Evolutionary conservation across 257 asterid species (phyloP).

Genomic region (Oldenlandia corymbosa): DNA sequence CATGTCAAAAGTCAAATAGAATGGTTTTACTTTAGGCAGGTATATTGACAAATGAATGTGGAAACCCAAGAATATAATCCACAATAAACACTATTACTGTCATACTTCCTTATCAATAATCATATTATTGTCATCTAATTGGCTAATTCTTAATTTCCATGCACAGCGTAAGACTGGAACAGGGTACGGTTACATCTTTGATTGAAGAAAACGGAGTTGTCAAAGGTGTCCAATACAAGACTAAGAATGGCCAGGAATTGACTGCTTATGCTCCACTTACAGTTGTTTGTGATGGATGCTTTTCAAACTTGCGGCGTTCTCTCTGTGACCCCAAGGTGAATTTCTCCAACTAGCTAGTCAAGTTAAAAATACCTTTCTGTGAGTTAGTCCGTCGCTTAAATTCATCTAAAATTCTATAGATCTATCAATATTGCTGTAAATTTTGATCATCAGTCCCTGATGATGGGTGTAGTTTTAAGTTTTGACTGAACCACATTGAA

Average conservation of each 20-base stretch:
- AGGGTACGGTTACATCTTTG: conserved; percentile 76
- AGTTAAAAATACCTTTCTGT: not conserved
- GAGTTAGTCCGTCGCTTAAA: too few relatives aligned
- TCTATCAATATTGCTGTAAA: too few relatives aligned
- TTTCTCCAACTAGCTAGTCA: not conserved
- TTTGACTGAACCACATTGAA: too few relatives aligned
- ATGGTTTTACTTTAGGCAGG: not conserved
- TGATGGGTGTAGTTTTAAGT: too few relatives aligned
- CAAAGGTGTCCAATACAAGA: conserved; percentile 72
- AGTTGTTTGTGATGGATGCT: conserved; percentile 80
- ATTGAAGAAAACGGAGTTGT: conserved; percentile 58
- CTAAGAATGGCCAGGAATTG: conserved; percentile 51
- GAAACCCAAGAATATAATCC: not conserved
- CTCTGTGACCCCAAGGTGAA: conserved; percentile 72
- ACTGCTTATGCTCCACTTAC: conserved; percentile 68
- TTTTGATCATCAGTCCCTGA: too few relatives aligned
- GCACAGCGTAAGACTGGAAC: conserved; percentile 61
- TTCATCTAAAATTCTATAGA: not conserved
- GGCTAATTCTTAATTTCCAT: conserved; percentile 9
- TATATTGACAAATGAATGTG: not conserved
- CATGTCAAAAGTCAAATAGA: not conserved
- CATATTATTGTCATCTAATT: not conserved
- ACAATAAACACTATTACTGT: not conserved
- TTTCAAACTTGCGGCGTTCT: conserved; percentile 70
- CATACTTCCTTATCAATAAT: too few relatives aligned